Evolutionary conservation across 225 moss, liverwort and hornwort genomes (phyloP).

Genomic region (Marchantia paleacea): DNA sequence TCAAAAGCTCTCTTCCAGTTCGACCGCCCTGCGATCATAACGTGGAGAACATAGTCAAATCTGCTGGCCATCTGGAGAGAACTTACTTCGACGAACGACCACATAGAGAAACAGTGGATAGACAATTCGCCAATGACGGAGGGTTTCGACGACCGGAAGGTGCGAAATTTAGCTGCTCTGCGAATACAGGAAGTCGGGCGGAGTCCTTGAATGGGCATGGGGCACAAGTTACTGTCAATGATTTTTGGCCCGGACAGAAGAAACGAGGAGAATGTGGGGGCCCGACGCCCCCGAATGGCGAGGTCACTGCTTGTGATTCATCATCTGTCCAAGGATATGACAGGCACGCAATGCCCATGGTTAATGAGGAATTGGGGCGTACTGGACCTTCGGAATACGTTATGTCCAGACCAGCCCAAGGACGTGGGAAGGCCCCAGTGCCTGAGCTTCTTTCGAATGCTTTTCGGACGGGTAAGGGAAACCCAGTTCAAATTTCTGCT

Average conservation of each 20-base stretch:
- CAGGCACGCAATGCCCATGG: background rate
- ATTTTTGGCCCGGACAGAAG: background rate
- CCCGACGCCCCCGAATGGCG: background rate
- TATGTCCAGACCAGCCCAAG: background rate
- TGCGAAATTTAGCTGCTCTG: background rate
- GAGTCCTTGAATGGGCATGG: background rate
- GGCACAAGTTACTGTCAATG: background rate
- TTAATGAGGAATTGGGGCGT: background rate
- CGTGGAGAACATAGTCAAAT: background rate
- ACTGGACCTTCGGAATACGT: background rate
- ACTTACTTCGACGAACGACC: background rate
- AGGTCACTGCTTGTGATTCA: background rate
- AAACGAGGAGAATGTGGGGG: background rate
- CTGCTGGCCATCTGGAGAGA: background rate
- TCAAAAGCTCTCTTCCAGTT: background rate
- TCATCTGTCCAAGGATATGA: no score
- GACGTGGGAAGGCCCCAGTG: background rate
- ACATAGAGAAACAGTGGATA: background rate
- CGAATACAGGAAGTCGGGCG: background rate
- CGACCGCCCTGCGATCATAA: background rate
- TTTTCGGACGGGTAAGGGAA: constrained; percentile 21
- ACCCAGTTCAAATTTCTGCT: constrained; percentile 16
- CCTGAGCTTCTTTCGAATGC: background rate
- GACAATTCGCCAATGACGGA: background rate
- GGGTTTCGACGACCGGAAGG: background rate